Evolutionary conservation across 208 protist genomes (phyloP).

Genomic region (Acanthamoeba rhysodes): DNA sequence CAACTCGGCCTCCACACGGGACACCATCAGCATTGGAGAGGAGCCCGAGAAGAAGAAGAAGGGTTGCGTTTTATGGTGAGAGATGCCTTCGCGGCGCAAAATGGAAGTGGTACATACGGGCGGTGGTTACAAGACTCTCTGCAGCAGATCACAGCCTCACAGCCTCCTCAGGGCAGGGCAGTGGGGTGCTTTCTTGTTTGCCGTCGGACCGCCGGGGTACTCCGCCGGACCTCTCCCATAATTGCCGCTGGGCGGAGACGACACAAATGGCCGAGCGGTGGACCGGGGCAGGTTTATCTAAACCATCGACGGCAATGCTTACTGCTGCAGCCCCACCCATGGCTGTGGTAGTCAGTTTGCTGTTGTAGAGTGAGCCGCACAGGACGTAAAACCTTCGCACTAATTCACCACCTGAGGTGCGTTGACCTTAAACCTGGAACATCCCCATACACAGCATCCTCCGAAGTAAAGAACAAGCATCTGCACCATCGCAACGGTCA

Average conservation of each 20-base stretch:
- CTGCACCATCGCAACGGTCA: too few relatives aligned
- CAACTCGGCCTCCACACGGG: background rate
- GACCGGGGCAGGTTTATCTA: background rate
- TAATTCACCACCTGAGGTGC: conserved; percentile 41
- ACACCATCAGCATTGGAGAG: background rate
- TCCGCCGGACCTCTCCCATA: conserved; percentile 2
- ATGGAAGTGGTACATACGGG: too few relatives aligned
- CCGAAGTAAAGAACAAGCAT: background rate
- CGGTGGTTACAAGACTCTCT: too few relatives aligned
- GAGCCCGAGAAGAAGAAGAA: conserved; percentile 4
- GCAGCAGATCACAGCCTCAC: too few relatives aligned
- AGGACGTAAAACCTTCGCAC: conserved; percentile 54
- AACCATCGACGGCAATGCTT: conserved; percentile 43
- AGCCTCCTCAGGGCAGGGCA: too few relatives aligned
- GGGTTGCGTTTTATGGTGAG: background rate
- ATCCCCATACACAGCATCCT: background rate
- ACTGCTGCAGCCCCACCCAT: background rate
- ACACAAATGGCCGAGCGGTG: background rate
- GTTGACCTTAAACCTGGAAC: conserved; percentile 42
- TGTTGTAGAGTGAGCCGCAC: background rate
- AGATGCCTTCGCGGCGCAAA: too few relatives aligned
- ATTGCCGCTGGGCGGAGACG: background rate
- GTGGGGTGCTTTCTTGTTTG: too few relatives aligned
- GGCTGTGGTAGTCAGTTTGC: conserved; percentile 41
- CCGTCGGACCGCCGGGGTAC: background rate